phyloP scores from a whole-genome alignment of 768 basidiomycete species.

The Psilocybe cubensis region DNA sequence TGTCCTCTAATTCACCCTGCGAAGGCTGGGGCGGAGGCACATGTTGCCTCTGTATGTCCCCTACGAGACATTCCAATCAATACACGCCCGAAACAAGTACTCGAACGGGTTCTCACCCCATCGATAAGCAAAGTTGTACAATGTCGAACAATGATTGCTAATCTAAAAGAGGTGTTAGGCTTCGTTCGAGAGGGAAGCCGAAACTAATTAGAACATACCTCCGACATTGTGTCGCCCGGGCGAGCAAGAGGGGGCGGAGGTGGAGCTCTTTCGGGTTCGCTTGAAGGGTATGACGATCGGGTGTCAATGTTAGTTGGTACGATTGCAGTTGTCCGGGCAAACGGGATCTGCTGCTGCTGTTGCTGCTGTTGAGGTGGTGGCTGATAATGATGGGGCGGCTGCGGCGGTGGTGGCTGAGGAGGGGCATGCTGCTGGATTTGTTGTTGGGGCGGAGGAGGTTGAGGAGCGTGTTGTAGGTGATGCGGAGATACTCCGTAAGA shows the following conservation, averaged over 20 bases:
- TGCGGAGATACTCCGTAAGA: slow-evolving; percentile 26
- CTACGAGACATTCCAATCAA: slow-evolving; percentile 27
- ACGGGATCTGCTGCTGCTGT: slow-evolving; percentile 30
- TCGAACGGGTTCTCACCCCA: slow-evolving; percentile 51
- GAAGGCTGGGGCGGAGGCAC: slow-evolving; percentile 44
- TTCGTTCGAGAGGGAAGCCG: not conserved
- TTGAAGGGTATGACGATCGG: slow-evolving; percentile 35
- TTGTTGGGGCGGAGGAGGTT: slow-evolving; percentile 21
- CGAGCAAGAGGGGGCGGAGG: slow-evolving; percentile 29
- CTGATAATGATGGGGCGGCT: slow-evolving; percentile 23
- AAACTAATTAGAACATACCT: slow-evolving; percentile 35
- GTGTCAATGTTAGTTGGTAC: slow-evolving; percentile 47
- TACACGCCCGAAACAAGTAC: not conserved
- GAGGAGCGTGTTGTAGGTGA: slow-evolving; percentile 24
- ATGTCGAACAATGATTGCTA: slow-evolving; percentile 57
- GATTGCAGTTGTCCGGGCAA: slow-evolving; percentile 43
- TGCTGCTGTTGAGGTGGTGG: slow-evolving; percentile 25
- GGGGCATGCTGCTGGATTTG: slow-evolving; percentile 24
- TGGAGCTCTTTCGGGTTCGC: slow-evolving; percentile 43
- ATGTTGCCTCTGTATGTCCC: slow-evolving; percentile 46
- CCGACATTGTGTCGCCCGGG: slow-evolving; percentile 43
- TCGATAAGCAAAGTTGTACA: slow-evolving; percentile 68
- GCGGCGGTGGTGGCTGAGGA: slow-evolving; percentile 23
- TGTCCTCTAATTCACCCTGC: slow-evolving; percentile 63
- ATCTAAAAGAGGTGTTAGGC: slow-evolving; percentile 43